Evolutionary conservation across 306 rosid genomes (phyloP).

Genomic region (Sophora flavescens): DNA sequence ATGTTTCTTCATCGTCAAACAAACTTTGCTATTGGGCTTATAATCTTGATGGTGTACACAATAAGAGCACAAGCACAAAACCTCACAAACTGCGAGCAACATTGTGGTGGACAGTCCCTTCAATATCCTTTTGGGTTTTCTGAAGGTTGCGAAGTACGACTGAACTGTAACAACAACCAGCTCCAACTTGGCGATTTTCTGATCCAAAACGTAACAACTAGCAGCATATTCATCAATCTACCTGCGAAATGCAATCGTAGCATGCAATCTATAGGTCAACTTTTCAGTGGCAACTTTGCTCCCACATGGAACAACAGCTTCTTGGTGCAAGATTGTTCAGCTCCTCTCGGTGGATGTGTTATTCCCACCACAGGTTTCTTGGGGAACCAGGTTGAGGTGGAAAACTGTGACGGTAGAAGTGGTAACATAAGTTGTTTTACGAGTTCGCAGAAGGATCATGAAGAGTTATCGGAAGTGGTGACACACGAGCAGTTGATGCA

Average conservation of each 20-base stretch:
- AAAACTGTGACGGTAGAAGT: slow-evolving; percentile 35
- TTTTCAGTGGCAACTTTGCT: slow-evolving; percentile 51
- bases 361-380: slow-evolving; percentile 48
- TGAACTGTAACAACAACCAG: slow-evolving; percentile 43
- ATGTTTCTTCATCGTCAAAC: slow-evolving; percentile 50
- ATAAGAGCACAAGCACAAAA: slow-evolving; percentile 54
- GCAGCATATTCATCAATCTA: slow-evolving; percentile 60
- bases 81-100: slow-evolving; percentile 10
- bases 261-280: slow-evolving; percentile 41
- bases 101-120: slow-evolving; percentile 50
- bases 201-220: slow-evolving; percentile 59
- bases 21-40: slow-evolving; percentile 40
- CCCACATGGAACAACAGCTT: slow-evolving; percentile 64
- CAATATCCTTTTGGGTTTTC: slow-evolving; percentile 81
- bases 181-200: slow-evolving; percentile 48
- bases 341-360: slow-evolving; percentile 47
- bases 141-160: slow-evolving; percentile 45
- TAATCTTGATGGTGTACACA: slow-evolving; percentile 43
- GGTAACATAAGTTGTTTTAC: slow-evolving; percentile 64
- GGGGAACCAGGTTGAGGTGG: slow-evolving; percentile 28
- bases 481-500: not conserved
- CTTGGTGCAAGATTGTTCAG: slow-evolving; percentile 60
- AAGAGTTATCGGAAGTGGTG: slow-evolving; percentile 17
- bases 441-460: not conserved
- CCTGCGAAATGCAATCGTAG: slow-evolving; percentile 60